Evolutionary conservation across 768 basidiomycete genomes (phyloP), one percentile per base, ranked within the genome.

Genomic region (Phanerochaete carnosa): DNA sequence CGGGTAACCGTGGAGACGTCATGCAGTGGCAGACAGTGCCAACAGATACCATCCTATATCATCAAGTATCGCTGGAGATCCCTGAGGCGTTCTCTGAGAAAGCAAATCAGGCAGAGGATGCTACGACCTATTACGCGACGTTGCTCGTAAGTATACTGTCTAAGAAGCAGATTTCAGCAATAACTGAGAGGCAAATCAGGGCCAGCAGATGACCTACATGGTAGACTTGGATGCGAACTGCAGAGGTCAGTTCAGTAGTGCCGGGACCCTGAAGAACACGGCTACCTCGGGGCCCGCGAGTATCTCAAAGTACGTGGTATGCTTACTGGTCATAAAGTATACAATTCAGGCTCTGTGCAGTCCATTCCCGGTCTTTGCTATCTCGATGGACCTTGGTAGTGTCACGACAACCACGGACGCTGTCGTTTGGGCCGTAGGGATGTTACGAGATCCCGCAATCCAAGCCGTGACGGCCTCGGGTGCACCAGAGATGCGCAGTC

Each of bases 381-480:
- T 74, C 25, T 52, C 73, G 1, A 59, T 64, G 2, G 66, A 73
- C 45, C 67, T 73, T 3, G 71, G 73, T 2, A 60, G 5, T 11
- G 68, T 72, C 22, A 39, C 45, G 15, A 39, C 51, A 23, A 69
- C 67, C 0, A 46, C 58, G 11, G 45, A 30, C 1, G 66, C 73
- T 0, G 58, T 69, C 8, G 66, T 70, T 1, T 73, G 71, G 70
- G 57, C 69, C 0, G 59, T 74, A 12, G 72, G 73, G 4, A 66
- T 65, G 51, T 61, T 68, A 2, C 61, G 70, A 11, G 66, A 74
- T 45, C 70, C 69, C 2, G 64, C 66, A 0, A 59, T 72, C 55
- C 46, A 58, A 35, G 73, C 69, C 32, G 66, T 61, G 9, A 62
- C 56, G 0, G 30, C 66, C 2, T 28, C 45, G 5, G 65, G 66